Base-by-base conservation (phyloP, 1,139 yeast genomes). In the Entelexis paramagnoliae region DNA sequence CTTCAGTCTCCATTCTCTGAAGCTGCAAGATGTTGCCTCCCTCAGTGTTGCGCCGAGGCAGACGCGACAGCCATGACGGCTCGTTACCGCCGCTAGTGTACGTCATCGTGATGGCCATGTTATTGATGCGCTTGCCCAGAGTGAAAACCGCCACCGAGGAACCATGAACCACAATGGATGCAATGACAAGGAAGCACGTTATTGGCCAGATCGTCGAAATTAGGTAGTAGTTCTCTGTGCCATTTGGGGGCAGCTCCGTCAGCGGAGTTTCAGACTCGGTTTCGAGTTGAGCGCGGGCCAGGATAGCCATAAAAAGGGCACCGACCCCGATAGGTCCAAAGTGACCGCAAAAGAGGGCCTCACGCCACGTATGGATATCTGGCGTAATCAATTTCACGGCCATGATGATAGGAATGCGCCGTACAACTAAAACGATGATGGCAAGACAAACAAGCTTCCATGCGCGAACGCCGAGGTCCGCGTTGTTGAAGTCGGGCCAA, bases 301-400 rank as follows among this genome's bases (percentile, higher is more conserved):
- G 70, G 52, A 87, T 83, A 8, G 87, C 82, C 11, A 94, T 93
- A 68, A 84, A 87, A 20, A 87, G 76, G 1, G 95, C 96, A 59
- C 96, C 96, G 17, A 87, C 96, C 53, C 96, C 96, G 63, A 87
- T 85, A 4, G 96, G 96, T 43, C 96, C 96, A 65, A 87, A 87
- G 69, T 87, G 95, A n/a, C 96, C 96, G 66, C 93, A 87, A 64
- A 87, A 87, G 10, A 87, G 63, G 0, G 96, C 95, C 66, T 87
- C 96, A 66, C 95, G 79, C 95, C 95, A 87, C 29, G 88, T 79
- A 61, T 85, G 84, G 43, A 87, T 78, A 67, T 87, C 96, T 0
- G 95, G 95, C 9, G 85, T 83, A 16, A 86, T 65, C 0, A 86
- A 83, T 63, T 85, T 84, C 48, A 83, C 69, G 0, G 78, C 75